Evolutionary conservation across 2,329 filamentous ascomycete species (phyloP).

Genomic region (Colletotrichum tofieldiae): DNA sequence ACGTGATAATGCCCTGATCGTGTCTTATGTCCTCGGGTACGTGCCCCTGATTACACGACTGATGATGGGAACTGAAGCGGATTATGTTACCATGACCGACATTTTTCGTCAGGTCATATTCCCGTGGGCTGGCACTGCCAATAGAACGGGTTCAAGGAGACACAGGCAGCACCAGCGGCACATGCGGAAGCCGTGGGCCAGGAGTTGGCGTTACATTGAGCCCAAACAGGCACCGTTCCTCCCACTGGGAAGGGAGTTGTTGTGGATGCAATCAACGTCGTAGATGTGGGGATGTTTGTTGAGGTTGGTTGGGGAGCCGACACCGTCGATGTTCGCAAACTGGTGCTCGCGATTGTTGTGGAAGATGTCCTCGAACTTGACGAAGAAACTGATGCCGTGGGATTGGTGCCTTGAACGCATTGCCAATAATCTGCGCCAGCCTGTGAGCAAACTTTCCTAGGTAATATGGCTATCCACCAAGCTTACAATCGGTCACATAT

Average conservation of each 20-base stretch:
- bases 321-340: neutral
- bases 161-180: constrained; percentile 1
- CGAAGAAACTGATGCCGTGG: neutral
- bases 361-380: neutral
- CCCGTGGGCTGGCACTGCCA: constrained; percentile 8
- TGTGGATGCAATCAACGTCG: neutral
- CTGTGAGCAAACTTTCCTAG: neutral
- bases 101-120: neutral
- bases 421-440: neutral
- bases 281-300: neutral
- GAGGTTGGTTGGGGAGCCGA: neutral
- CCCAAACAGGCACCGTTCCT: neutral
- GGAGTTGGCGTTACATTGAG: constrained; percentile 4
- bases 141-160: constrained; percentile 18
- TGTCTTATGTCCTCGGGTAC: neutral
- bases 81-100: neutral
- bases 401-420: neutral
- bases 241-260: neutral
- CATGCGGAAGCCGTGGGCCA: constrained; percentile 13
- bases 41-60: neutral
- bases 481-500: constrained; percentile 31
- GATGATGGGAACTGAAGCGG: too few species aligned
- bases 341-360: neutral
- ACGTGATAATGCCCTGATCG: too few species aligned
- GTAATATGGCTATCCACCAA: neutral